Evolutionary conservation across 1,139 yeast genomes (phyloP).

Genomic region (Kodamaea fungicola): DNA sequence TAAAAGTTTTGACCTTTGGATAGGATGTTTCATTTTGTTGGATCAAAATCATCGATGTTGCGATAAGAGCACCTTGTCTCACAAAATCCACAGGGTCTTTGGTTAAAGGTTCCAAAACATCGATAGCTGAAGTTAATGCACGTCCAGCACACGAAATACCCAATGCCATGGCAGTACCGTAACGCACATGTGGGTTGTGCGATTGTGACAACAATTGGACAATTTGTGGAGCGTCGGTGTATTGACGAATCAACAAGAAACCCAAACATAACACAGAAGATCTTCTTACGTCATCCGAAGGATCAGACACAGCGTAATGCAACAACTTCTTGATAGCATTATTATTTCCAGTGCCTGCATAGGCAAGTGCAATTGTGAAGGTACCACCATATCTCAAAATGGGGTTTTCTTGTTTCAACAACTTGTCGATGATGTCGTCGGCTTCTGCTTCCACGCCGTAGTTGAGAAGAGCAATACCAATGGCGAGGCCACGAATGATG

Average conservation of each 20-base stretch:
- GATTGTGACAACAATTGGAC: conserved; percentile 91
- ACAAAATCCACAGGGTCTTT: conserved; percentile 96
- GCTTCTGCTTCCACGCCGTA: conserved; percentile 87
- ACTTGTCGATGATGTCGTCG: conserved; percentile 61
- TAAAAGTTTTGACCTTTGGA: conserved; percentile 77
- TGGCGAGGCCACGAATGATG: conserved; percentile 85
- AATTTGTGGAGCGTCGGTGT: conserved; percentile 91
- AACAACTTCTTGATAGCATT: conserved; percentile 79
- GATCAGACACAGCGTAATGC: conserved; percentile 95
- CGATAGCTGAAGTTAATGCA: conserved; percentile 83
- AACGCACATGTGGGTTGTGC: conserved; percentile 96
- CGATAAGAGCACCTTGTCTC: conserved; percentile 95
- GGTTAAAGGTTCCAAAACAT: conserved; percentile 86
- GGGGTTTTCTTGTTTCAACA: conserved; percentile 74
- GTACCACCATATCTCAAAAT: conserved; percentile 95
- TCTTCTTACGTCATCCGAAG: conserved; percentile 94
- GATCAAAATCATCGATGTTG: conserved; percentile 86
- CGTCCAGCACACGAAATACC: conserved; percentile 98
- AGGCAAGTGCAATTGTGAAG: conserved; percentile 89
- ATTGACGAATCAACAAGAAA: conserved; percentile 84
- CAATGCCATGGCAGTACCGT: conserved; percentile 96
- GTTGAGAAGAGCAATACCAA: conserved; percentile 83
- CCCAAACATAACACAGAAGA: conserved; percentile 95
- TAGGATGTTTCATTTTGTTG: conserved; percentile 87
- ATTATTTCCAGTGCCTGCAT: conserved; percentile 94